Conservation (phyloP, 2,329 filamentous ascomycete genomes). For the Penicillium sp. region DNA sequence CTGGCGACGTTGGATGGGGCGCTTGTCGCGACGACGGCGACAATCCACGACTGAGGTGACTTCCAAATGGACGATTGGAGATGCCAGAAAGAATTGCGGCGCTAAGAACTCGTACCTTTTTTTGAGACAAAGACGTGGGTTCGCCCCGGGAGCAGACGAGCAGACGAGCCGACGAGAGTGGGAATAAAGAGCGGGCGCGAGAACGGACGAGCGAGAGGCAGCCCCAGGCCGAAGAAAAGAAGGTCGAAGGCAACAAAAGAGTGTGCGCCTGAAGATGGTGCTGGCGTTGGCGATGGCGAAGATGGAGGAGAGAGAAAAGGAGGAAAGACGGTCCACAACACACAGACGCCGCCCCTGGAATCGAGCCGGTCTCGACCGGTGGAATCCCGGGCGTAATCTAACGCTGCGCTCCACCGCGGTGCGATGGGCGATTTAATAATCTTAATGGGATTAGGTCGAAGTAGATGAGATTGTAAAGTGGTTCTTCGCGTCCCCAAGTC, state of each 20-base stretch:
- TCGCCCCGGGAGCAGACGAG: neutral
- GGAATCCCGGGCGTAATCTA: conserved; percentile 13
- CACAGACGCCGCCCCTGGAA: conserved; percentile 10
- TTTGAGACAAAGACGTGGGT: conserved; percentile 15
- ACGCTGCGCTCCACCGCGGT: too few species aligned
- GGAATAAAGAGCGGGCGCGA: conserved; percentile 13
- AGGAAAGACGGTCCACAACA: conserved; percentile 7
- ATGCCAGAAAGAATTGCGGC: too few species aligned
- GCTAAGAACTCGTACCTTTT: conserved; percentile 25
- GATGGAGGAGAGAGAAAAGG: conserved; percentile 13
- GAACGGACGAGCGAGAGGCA: conserved; percentile 17
- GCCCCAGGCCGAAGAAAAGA: conserved; percentile 37
- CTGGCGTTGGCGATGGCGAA: too few species aligned
- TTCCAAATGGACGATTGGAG: too few species aligned
- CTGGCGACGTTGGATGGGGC: too few species aligned
- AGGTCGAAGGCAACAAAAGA: too few species aligned
- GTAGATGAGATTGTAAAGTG: neutral
- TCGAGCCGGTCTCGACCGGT: conserved; percentile 18
- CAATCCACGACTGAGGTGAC: too few species aligned
- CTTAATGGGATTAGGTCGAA: neutral
- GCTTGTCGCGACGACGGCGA: too few species aligned
- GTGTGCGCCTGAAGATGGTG: too few species aligned
- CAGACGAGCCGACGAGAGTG: conserved; percentile 1
- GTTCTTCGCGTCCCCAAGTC: too few species aligned
- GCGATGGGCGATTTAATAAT: too few species aligned